Conservation (phyloP, 495 filamentous ascomycete species). For the Xylaria venustula region DNA sequence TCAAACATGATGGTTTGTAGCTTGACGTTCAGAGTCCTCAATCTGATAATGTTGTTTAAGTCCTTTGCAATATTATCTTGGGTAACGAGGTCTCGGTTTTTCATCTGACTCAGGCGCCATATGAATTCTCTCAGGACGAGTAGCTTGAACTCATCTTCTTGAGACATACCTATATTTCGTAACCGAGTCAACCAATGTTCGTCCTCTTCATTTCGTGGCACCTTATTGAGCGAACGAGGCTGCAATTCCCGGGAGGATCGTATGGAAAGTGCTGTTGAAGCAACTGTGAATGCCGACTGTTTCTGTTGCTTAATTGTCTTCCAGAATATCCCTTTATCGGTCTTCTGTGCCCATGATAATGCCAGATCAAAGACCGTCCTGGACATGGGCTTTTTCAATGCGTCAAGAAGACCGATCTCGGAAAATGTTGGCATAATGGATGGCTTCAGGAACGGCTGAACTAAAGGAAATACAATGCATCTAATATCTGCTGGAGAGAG, state of each 20-base stretch:
- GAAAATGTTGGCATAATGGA: conserved; percentile 59
- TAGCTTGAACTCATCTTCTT: conserved; percentile 89
- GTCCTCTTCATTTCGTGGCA: conserved; percentile 86
- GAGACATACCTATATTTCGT: conserved; percentile 75
- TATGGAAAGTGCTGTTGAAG: conserved; percentile 43
- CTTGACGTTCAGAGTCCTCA: conserved; percentile 69
- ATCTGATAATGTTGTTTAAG: conserved; percentile 66
- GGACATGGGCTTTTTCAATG: conserved; percentile 79
- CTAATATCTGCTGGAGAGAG: conserved; percentile 79
- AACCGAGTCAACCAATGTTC: conserved; percentile 88
- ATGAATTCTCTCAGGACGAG: conserved; percentile 86
- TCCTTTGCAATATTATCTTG: conserved; percentile 40
- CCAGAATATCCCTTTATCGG: conserved; percentile 83
- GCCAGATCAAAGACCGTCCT: conserved; percentile 80
- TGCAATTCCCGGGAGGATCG: conserved; percentile 30
- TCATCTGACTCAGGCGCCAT: conserved; percentile 76
- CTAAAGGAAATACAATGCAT: conserved; percentile 76
- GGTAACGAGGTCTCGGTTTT: conserved; percentile 50
- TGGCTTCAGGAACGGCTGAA: conserved; percentile 79
- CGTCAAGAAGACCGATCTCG: conserved; percentile 73
- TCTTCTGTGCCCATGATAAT: conserved; percentile 78
- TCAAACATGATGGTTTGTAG: conserved; percentile 93
- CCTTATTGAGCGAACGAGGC: conserved; percentile 39
- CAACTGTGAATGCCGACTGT: conserved; percentile 64
- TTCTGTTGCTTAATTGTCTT: conserved; percentile 57